These are phyloP conservation scores for Melampsora larici-populina DNA, from an alignment of 1,284 basidiomycete species.

Conservation along the genomic window DNA sequence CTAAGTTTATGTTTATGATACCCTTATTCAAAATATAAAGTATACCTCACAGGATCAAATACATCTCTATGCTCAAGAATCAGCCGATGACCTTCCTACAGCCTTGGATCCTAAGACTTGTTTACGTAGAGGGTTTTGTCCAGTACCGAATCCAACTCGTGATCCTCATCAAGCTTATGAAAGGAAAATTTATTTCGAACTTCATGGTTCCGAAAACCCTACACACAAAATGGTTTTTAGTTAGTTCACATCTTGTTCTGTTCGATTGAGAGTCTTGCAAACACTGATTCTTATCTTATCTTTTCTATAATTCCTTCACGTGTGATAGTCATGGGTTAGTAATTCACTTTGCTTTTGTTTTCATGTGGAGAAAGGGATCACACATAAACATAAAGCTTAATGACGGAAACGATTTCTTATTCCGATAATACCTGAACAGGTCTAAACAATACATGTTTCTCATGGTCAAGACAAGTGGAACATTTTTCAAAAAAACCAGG, in stretches of 20 bases:
- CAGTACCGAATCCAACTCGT: conserved; percentile 55
- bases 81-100: conserved; percentile 49
- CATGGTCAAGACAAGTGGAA: conserved; percentile 52
- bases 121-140: conserved; percentile 67
- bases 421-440: conserved; percentile 50
- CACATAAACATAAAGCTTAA: background rate
- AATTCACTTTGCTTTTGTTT: background rate
- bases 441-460: conserved; percentile 53
- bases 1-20: no score
- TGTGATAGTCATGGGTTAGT: conserved; percentile 24
- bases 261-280: conserved; percentile 46
- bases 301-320: background rate
- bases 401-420: background rate
- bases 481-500: conserved; percentile 49
- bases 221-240: conserved; percentile 25
- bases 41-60: no score
- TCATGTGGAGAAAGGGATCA: background rate
- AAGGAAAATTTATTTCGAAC: conserved; percentile 24
- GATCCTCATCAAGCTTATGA: background rate
- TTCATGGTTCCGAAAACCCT: conserved; percentile 29
- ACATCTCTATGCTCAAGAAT: no score
- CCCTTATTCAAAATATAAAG: no score
- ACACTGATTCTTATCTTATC: conserved; percentile 12
- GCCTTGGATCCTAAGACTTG: conserved; percentile 63
- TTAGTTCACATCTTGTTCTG: background rate